A percentile compares a stretch with the other conserved stretches of the same genome.
Evolutionary conservation across 805 yeast species (phyloP).

Genomic region (Cephaloascus fragrans): DNA sequence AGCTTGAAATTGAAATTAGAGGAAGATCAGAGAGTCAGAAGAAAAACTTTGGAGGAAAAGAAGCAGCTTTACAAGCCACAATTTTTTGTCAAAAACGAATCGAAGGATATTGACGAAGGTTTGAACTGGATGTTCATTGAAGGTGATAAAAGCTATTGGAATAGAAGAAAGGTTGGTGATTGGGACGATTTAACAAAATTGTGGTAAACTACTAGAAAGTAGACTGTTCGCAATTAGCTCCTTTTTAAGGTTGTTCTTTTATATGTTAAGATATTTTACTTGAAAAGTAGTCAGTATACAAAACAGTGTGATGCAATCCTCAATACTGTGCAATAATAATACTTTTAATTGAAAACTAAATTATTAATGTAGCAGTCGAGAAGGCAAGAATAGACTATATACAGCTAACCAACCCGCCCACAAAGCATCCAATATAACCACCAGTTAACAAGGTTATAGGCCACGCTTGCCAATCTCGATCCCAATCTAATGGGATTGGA

Average conservation of each 20-base stretch:
- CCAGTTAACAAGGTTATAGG: constrained; percentile 84
- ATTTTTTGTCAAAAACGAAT: constrained; percentile 34
- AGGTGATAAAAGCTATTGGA: constrained; percentile 72
- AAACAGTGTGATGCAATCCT: too few species aligned
- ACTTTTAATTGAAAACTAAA: too few species aligned
- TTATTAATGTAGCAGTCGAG: too few species aligned
- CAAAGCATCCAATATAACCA: constrained; percentile 59
- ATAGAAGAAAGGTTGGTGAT: constrained; percentile 50
- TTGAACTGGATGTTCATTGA: constrained; percentile 43
- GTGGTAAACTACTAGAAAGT: too few species aligned
- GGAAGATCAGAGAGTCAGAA: constrained; percentile 68
- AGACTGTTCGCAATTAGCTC: too few species aligned
- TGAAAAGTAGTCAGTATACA: too few species aligned
- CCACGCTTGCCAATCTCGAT: constrained; percentile 94
- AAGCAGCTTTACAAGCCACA: constrained; percentile 41
- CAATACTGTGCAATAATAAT: too few species aligned
- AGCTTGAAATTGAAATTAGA: constrained; percentile 57
- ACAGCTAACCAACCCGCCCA: constrained; percentile 40
- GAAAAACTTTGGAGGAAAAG: constrained; percentile 44
- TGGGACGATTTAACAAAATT: constrained; percentile 49
- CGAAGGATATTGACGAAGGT: constrained; percentile 25
- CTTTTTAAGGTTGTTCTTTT: too few species aligned
- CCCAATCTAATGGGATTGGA: constrained; percentile 97
- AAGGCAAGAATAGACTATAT: too few species aligned
- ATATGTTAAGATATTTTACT: too few species aligned